phyloP scores from a whole-genome alignment of 805 yeast genomes.

The Saccharomycopsis sp. region DNA sequence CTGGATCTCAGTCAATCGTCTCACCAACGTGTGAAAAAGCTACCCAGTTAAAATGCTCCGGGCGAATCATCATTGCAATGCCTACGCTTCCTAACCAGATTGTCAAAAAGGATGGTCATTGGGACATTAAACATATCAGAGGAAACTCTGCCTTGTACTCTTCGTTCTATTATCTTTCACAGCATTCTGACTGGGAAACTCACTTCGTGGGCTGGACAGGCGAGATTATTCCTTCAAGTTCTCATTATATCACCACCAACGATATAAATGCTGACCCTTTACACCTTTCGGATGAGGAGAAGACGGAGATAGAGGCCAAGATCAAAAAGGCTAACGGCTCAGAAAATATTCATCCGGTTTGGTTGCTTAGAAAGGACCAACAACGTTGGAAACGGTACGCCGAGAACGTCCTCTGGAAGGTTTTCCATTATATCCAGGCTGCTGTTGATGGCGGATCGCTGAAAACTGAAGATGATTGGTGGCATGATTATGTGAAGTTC shows the following conservation, averaged over 20 bases:
- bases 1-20: slow-evolving; percentile 28
- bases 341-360: slow-evolving; percentile 70
- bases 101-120: slow-evolving; percentile 34
- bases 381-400: slow-evolving; percentile 84
- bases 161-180: slow-evolving; percentile 56
- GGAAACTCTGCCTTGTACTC: slow-evolving; percentile 86
- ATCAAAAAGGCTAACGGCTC: slow-evolving; percentile 42
- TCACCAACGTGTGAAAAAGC: slow-evolving; percentile 13
- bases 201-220: slow-evolving; percentile 95
- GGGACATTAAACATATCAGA: slow-evolving; percentile 58
- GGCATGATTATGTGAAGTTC: slow-evolving; percentile 81
- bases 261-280: slow-evolving; percentile 52
- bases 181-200: slow-evolving; percentile 77
- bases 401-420: slow-evolving; percentile 89
- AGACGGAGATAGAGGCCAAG: slow-evolving; percentile 40
- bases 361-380: slow-evolving; percentile 78
- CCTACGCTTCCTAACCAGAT: slow-evolving; percentile 63
- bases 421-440: slow-evolving; percentile 85
- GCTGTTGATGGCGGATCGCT: slow-evolving; percentile 45
- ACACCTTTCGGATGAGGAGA: slow-evolving; percentile 51
- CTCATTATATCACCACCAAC: slow-evolving; percentile 24
- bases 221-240: slow-evolving; percentile 41
- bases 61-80: slow-evolving; percentile 62
- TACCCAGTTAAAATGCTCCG: slow-evolving; percentile 40
- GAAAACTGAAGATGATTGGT: slow-evolving; percentile 68